Percentiles rank a stretch among this genome's conserved stretches.
phyloP scores from a whole-genome alignment of 345 rosid genomes.

The Linum lewisii region DNA sequence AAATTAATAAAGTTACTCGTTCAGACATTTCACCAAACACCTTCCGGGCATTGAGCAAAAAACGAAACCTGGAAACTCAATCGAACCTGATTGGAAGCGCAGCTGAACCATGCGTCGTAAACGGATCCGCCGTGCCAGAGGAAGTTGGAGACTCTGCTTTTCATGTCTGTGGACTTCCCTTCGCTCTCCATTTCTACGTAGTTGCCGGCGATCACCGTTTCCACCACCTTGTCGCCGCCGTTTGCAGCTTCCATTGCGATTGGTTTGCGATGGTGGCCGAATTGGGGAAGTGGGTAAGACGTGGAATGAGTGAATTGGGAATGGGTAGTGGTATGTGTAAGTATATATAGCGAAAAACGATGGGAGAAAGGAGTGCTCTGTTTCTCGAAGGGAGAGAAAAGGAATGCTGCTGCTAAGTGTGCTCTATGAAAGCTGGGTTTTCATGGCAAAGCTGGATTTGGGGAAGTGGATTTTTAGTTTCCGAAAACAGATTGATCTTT shows the following conservation, averaged over 20 bases:
- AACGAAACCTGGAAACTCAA: background rate
- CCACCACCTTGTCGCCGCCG: conserved; percentile 66
- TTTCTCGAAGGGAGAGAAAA: background rate
- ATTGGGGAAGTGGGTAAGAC: background rate
- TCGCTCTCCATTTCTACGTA: conserved; percentile 91
- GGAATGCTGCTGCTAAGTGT: background rate
- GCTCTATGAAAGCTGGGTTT: too few relatives aligned
- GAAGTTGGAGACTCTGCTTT: conserved; percentile 52
- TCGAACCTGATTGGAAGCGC: conserved; percentile 88
- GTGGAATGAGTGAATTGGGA: background rate
- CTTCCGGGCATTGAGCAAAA: background rate
- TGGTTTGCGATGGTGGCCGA: background rate
- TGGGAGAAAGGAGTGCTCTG: background rate
- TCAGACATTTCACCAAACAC: background rate
- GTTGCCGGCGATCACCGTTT: conserved; percentile 77
- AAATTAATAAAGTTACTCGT: background rate
- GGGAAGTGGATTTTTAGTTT: too few relatives aligned
- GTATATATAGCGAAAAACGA: background rate
- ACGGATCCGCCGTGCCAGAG: conserved; percentile 97
- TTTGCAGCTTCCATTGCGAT: conserved; percentile 3
- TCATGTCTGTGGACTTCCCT: conserved; percentile 49
- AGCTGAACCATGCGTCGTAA: conserved; percentile 99
- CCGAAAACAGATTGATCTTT: too few relatives aligned
- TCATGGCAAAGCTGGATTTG: too few relatives aligned
- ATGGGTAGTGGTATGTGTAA: background rate